Evolutionary conservation across 441 rosid species (phyloP).

Genomic region (Gossypium davidsonii): DNA sequence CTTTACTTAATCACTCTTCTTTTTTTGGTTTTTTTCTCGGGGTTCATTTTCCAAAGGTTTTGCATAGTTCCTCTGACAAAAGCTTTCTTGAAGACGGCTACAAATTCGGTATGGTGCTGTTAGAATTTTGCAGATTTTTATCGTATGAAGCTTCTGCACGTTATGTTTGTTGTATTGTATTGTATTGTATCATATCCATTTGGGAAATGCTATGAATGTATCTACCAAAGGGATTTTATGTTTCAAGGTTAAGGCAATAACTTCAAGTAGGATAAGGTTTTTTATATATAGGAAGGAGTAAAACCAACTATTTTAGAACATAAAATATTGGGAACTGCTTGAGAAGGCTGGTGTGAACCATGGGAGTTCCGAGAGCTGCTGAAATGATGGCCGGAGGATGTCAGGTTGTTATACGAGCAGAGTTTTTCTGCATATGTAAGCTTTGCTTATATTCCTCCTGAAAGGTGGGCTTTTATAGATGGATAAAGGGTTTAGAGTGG

Average conservation of each 20-base stretch:
- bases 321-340: too few species aligned
- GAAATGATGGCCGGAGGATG: too few species aligned
- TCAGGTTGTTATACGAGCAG: too few species aligned
- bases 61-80: constrained; percentile 40
- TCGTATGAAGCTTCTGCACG: background rate
- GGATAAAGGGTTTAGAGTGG: too few species aligned
- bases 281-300: background rate
- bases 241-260: background rate
- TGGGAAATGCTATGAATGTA: background rate
- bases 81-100: constrained; percentile 26
- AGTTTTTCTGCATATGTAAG: too few species aligned
- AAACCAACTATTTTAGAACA: background rate
- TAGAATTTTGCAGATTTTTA: background rate
- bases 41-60: constrained; percentile 26
- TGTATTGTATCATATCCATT: background rate
- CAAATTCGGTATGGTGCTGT: constrained; percentile 25
- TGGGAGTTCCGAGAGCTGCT: too few species aligned
- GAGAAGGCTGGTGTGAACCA: too few species aligned
- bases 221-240: background rate
- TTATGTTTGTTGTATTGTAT: background rate
- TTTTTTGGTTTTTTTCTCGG: background rate
- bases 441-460: too few species aligned
- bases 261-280: background rate
- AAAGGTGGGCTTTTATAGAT: too few species aligned
- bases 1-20: background rate